phyloP scores from a whole-genome alignment of 2,329 filamentous ascomycete genomes.

The Colletotrichum musae region DNA sequence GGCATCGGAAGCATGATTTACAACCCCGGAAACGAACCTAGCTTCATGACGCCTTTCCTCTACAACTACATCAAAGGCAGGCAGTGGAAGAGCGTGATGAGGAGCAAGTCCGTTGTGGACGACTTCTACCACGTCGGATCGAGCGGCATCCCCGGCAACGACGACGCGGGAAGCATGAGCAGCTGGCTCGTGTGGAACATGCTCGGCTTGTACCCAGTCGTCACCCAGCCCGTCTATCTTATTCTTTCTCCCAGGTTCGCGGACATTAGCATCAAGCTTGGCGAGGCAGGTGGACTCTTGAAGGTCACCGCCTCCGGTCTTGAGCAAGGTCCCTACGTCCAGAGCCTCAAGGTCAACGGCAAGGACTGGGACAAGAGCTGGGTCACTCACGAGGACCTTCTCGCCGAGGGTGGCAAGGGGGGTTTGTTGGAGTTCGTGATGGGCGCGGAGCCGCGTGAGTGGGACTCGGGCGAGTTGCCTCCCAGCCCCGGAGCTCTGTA shows the following conservation, averaged over 20 bases:
- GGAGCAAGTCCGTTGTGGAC: slow-evolving; percentile 63
- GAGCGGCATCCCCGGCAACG: slow-evolving; percentile 69
- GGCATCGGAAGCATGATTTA: slow-evolving; percentile 61
- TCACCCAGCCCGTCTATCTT: slow-evolving; percentile 69
- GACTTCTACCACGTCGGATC: slow-evolving; percentile 62
- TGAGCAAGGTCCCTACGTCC: slow-evolving; percentile 64
- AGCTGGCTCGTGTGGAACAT: slow-evolving; percentile 70
- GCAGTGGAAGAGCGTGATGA: slow-evolving; percentile 65
- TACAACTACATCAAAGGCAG: slow-evolving; percentile 67
- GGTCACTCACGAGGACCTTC: slow-evolving; percentile 66
- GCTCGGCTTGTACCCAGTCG: slow-evolving; percentile 69
- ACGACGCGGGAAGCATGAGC: slow-evolving; percentile 72
- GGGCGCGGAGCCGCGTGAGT: slow-evolving; percentile 44
- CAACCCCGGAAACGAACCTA: slow-evolving; percentile 70
- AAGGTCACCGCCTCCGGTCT: slow-evolving; percentile 62
- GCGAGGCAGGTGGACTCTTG: slow-evolving; percentile 55
- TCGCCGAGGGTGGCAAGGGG: slow-evolving; percentile 53
- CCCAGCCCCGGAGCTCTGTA: slow-evolving; percentile 58
- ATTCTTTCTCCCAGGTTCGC: slow-evolving; percentile 65
- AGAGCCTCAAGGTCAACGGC: slow-evolving; percentile 67
- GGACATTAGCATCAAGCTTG: slow-evolving; percentile 63
- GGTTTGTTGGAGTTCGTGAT: slow-evolving; percentile 64
- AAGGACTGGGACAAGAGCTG: slow-evolving; percentile 66
- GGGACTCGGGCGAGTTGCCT: slow-evolving; percentile 66
- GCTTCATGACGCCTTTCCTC: slow-evolving; percentile 69